These are phyloP conservation scores for Syzygium grande DNA, from an alignment of 345 rosid species.

Conservation along the genomic window DNA sequence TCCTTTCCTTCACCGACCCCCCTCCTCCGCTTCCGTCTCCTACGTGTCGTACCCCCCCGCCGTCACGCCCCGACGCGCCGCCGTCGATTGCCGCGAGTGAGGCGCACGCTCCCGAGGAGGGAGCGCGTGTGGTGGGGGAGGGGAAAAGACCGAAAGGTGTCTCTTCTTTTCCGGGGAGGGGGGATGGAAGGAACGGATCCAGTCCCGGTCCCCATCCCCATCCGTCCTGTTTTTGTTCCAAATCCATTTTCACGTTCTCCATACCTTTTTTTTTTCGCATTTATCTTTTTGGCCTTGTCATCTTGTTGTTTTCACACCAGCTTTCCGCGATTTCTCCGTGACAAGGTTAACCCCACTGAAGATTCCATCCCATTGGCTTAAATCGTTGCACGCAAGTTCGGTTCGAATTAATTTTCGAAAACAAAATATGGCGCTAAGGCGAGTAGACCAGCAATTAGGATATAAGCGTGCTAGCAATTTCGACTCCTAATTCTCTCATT, in stretches of 20 bases:
- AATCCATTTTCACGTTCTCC: neutral
- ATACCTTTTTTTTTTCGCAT: neutral
- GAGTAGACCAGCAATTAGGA: too few relatives aligned
- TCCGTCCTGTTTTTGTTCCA: neutral
- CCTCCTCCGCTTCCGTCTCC: neutral
- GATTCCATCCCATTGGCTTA: neutral
- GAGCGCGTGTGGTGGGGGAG: neutral
- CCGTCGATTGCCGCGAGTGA: neutral
- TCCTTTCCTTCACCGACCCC: neutral
- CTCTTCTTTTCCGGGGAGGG: neutral
- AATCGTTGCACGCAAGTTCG: neutral
- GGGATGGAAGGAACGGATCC: neutral
- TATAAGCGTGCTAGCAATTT: too few relatives aligned
- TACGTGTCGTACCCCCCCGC: too few relatives aligned
- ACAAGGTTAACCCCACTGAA: neutral
- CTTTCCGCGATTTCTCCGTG: neutral
- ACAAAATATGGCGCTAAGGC: neutral
- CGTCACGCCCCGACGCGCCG: neutral
- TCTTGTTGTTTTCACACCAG: neutral
- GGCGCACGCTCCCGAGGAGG: neutral
- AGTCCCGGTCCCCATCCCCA: neutral
- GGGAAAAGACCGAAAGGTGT: neutral
- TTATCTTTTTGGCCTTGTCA: neutral
- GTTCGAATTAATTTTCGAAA: neutral
- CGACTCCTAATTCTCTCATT: too few relatives aligned